phyloP scores from a whole-genome alignment of 129 eudicot genomes.

The Tanacetum coccineum region DNA sequence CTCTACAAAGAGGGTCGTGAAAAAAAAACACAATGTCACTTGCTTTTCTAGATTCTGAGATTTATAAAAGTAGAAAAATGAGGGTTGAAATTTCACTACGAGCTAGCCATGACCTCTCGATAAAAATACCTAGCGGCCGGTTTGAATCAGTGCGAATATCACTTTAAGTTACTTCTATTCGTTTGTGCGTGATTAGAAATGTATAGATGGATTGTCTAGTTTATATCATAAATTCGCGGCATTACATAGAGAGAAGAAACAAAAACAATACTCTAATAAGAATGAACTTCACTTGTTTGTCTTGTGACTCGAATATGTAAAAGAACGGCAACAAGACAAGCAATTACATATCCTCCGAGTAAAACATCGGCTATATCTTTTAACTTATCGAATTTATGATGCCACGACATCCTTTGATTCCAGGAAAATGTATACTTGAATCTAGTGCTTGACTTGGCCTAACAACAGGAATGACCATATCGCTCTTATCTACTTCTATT shows the following conservation, averaged over 20 bases:
- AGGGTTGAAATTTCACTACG: no score
- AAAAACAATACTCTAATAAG: background rate
- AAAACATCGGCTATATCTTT: constrained; percentile 52
- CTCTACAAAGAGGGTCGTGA: no score
- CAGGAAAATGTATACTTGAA: constrained; percentile 5
- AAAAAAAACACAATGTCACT: no score
- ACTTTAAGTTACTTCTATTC: no score
- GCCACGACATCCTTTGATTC: constrained; percentile 27
- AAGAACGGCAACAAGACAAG: constrained; percentile 37
- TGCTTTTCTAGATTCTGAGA: no score
- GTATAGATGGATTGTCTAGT: background rate
- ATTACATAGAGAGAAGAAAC: background rate
- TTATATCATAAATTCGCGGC: background rate
- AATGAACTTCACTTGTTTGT: constrained; percentile 11
- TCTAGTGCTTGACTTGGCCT: background rate
- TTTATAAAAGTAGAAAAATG: no score
- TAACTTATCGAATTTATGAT: constrained; percentile 26
- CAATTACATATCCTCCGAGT: constrained; percentile 51
- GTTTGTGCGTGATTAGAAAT: background rate
- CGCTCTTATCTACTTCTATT: no score
- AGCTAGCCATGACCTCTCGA: no score
- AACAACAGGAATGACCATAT: constrained; percentile 2
- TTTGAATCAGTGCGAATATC: no score
- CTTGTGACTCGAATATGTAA: constrained; percentile 48
- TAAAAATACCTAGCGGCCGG: no score